phyloP scores from a whole-genome alignment of 1,139 yeast species.

The Ogataea hybrid region DNA sequence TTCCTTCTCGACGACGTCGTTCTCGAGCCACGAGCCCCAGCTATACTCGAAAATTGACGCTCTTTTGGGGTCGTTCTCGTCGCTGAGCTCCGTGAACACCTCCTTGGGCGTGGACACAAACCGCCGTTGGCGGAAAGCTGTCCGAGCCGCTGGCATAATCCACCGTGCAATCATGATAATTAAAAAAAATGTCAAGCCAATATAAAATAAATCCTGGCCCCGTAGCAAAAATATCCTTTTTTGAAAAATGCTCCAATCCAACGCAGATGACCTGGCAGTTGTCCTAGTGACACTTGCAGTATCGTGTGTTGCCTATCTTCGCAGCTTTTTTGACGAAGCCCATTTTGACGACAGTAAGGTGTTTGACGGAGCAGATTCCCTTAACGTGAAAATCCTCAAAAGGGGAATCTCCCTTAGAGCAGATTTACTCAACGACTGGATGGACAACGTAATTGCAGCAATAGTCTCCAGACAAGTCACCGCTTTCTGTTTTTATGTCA shows the following conservation, averaged over 20 bases:
- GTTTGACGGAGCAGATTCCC: constrained; percentile 34
- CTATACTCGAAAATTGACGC: too few species aligned
- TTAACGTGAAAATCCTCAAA: constrained; percentile 44
- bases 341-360: constrained; percentile 44
- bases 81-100: too few species aligned
- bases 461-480: constrained; percentile 40
- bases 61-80: too few species aligned
- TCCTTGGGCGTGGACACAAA: too few species aligned
- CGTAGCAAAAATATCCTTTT: too few species aligned
- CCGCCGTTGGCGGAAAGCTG: too few species aligned
- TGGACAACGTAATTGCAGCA: constrained; percentile 48
- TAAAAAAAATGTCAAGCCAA: neutral
- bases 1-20: constrained; percentile 67
- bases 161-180: constrained; percentile 4
- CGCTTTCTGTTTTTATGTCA: constrained; percentile 38
- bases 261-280: neutral
- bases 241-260: neutral
- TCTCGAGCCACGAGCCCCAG: too few species aligned
- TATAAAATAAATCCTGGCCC: too few species aligned
- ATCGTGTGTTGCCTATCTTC: constrained; percentile 44
- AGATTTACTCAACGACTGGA: constrained; percentile 48
- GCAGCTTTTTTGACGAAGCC: constrained; percentile 51
- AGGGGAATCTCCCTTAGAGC: constrained; percentile 44
- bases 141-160: constrained; percentile 3
- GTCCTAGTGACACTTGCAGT: constrained; percentile 2